phyloP scores from a whole-genome alignment of 257 asterid genomes.

The Solanum corneliomulleri region DNA sequence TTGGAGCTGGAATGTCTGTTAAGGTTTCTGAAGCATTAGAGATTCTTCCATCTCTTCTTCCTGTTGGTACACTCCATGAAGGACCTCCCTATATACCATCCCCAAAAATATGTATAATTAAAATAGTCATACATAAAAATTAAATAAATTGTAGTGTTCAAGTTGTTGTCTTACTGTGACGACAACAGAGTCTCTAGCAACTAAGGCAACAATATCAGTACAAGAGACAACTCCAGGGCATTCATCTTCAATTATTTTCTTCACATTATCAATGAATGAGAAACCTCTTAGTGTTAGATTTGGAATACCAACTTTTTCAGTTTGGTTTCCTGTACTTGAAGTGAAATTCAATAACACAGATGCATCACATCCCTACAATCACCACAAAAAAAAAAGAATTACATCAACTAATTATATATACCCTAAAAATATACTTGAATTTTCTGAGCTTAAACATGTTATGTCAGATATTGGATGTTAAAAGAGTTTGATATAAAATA shows the following conservation, averaged over 20 bases:
- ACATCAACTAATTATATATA: no score
- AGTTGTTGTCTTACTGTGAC: background rate
- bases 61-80: constrained; percentile 41
- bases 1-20: constrained; percentile 34
- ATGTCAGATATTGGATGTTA: no score
- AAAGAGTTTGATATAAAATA: no score
- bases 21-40: constrained; percentile 32
- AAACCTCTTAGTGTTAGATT: no score
- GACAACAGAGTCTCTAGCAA: constrained; percentile 15
- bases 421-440: no score
- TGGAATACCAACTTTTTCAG: no score
- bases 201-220: constrained; percentile 19
- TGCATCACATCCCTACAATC: constrained; percentile 21
- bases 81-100: constrained; percentile 30
- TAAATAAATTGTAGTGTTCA: background rate
- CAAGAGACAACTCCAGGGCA: constrained; percentile 27
- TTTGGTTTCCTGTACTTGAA: background rate
- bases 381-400: no score
- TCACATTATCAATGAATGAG: no score
- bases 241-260: constrained; percentile 2
- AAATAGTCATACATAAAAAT: background rate
- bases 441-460: no score
- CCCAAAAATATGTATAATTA: background rate
- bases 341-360: constrained; percentile 7
- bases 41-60: constrained; percentile 35